A percentile compares a stretch with the other conserved stretches of the same genome.
phyloP scores from a whole-genome alignment of 179 eudicot genomes.

The Corrigiola litoralis region DNA sequence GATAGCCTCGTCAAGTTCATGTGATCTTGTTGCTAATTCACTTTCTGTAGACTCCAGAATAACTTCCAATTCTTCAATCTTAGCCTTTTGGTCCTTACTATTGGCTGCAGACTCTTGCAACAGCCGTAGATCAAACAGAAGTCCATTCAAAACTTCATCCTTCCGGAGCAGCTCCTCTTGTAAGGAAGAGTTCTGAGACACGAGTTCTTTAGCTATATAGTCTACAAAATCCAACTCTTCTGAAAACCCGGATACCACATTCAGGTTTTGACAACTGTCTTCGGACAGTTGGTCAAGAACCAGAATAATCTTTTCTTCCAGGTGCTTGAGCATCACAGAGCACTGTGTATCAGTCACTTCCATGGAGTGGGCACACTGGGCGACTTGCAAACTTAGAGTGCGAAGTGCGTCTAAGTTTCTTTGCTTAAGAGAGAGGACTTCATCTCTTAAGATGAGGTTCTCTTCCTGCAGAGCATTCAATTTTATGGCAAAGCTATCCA shows the following conservation, averaged over 20 bases:
- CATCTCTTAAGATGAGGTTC: constrained; percentile 41
- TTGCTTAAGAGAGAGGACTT: constrained; percentile 29
- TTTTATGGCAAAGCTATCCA: constrained; percentile 31
- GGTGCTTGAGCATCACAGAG: constrained; percentile 26
- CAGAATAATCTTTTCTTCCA: constrained; percentile 27
- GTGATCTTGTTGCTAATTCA: constrained; percentile 46
- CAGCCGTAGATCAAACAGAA: constrained; percentile 70
- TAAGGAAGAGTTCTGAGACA: constrained; percentile 40
- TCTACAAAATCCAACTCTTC: constrained; percentile 52
- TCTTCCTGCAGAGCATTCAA: constrained; percentile 34
- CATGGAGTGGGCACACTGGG: constrained; percentile 25
- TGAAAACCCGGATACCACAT: constrained; percentile 28
- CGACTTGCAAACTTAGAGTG: constrained; percentile 21
- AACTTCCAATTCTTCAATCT: constrained; percentile 46
- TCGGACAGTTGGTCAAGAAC: constrained; percentile 34
- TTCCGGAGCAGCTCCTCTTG: constrained; percentile 67
- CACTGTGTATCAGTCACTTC: constrained; percentile 32
- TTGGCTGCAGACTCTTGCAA: constrained; percentile 80
- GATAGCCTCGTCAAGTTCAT: constrained; percentile 50
- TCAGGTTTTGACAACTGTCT: constrained; percentile 35
- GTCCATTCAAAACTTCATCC: constrained; percentile 70
- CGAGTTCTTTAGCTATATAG: constrained; percentile 36
- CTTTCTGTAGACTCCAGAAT: constrained; percentile 49
- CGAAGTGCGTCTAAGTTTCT: constrained; percentile 23
- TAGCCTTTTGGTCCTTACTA: constrained; percentile 63